Conservation (phyloP, 805 yeast genomes). For the Spathaspora sp. region DNA sequence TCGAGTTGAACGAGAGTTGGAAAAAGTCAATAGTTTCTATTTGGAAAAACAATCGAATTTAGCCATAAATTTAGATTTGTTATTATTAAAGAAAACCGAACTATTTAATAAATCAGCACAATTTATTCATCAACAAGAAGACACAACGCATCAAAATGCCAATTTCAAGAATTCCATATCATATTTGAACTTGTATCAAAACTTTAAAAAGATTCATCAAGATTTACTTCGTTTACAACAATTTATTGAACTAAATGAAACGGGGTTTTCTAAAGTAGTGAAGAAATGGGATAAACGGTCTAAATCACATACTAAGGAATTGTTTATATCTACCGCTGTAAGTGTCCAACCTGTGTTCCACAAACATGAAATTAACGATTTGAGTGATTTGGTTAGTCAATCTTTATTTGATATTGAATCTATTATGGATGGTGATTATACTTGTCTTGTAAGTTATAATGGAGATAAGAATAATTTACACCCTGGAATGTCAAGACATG, state of each 20-base stretch:
- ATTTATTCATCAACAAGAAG: conserved; percentile 2
- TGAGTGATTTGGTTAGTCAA: conserved; percentile 72
- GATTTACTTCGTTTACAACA: conserved; percentile 88
- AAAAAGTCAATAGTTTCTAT: conserved; percentile 91
- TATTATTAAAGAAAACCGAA: conserved; percentile 66
- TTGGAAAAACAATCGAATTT: conserved; percentile 88
- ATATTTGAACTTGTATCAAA: conserved; percentile 79
- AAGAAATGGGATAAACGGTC: conserved; percentile 98
- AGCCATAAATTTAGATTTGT: conserved; percentile 70
- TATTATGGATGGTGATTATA: conserved; percentile 43
- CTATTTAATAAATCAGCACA: conserved; percentile 26
- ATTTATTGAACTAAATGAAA: conserved; percentile 89
- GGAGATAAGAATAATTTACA: neutral
- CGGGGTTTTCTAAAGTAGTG: conserved; percentile 92
- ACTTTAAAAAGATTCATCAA: conserved; percentile 82
- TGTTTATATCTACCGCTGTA: conserved; percentile 87
- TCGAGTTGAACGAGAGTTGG: conserved; percentile 88
- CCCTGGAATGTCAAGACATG: neutral
- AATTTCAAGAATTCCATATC: conserved; percentile 67
- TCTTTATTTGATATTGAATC: conserved; percentile 72
- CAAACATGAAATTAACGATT: conserved; percentile 75
- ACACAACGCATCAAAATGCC: conserved; percentile 12
- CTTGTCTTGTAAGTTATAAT: conserved; percentile 21
- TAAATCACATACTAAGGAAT: conserved; percentile 89
- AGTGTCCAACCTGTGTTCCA: conserved; percentile 97